Conservation (phyloP, 1,139 yeast species). For the Taphrina flavorubra region DNA sequence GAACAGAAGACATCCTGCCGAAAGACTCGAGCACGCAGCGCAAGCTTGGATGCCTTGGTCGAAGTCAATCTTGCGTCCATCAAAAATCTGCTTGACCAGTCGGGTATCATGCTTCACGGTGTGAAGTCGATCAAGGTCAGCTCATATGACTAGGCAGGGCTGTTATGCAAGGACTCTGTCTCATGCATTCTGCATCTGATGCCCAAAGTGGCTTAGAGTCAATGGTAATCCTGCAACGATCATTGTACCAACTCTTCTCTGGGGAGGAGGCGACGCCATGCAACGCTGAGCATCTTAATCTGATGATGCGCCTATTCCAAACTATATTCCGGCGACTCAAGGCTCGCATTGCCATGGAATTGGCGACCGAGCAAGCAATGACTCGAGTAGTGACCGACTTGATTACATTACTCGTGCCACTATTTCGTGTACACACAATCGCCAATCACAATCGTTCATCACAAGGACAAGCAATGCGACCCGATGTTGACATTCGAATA, state of each 20-base stretch:
- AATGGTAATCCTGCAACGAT: slow-evolving; percentile 1
- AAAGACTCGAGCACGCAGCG: slow-evolving; percentile 18
- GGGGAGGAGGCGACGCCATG: background rate
- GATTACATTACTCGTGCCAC: background rate
- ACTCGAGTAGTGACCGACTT: slow-evolving; percentile 1
- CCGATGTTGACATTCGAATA: background rate
- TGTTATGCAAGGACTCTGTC: slow-evolving; percentile 5
- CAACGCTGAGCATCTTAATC: background rate
- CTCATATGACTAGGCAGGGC: slow-evolving; percentile 10
- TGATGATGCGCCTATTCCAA: background rate
- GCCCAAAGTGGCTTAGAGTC: background rate
- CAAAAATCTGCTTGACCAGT: background rate
- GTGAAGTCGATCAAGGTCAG: background rate
- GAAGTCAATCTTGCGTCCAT: background rate
- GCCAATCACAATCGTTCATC: background rate
- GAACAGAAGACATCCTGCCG: background rate
- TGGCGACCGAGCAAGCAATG: background rate
- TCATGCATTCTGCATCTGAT: slow-evolving; percentile 1
- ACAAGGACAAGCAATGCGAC: background rate
- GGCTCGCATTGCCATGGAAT: background rate
- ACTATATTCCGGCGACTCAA: background rate
- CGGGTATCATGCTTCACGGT: background rate
- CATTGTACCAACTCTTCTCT: slow-evolving; percentile 7
- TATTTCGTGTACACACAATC: slow-evolving; percentile 3
- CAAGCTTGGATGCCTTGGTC: slow-evolving; percentile 3